These are phyloP conservation scores for Neonectria punicea DNA, from an alignment of 2,329 filamentous ascomycete species.

Conservation along the genomic window DNA sequence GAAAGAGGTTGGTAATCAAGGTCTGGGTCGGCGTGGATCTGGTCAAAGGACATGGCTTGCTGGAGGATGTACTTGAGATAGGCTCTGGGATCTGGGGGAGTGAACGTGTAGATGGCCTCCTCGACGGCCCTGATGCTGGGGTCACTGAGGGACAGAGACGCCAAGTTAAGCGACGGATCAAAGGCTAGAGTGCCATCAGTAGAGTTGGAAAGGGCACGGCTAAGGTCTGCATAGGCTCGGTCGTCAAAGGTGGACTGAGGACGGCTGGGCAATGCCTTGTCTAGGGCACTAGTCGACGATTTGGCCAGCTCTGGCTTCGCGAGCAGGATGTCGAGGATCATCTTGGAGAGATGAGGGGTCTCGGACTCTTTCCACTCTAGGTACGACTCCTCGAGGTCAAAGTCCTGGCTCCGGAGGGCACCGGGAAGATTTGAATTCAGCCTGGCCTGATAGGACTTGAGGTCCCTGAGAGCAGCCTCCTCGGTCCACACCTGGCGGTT, in stretches of 20 bases:
- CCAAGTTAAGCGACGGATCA: conserved; percentile 76
- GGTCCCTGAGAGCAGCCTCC: conserved; percentile 86
- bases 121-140: conserved; percentile 64
- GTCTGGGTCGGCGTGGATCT: conserved; percentile 64
- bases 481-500: conserved; percentile 88
- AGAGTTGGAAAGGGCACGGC: conserved; percentile 61
- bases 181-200: conserved; percentile 56
- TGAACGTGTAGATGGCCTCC: conserved; percentile 84
- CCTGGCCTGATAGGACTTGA: conserved; percentile 93
- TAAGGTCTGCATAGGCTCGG: conserved; percentile 63
- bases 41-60: conserved; percentile 76
- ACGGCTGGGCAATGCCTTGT: conserved; percentile 66
- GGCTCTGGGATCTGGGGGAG: conserved; percentile 82
- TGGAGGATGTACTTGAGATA: conserved; percentile 87
- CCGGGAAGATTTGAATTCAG: conserved; percentile 82
- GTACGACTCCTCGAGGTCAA: conserved; percentile 89
- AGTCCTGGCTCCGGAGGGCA: conserved; percentile 85
- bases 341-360: conserved; percentile 84
- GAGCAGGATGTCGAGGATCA: conserved; percentile 91
- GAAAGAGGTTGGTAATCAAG: conserved; percentile 69
- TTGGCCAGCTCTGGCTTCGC: conserved; percentile 88
- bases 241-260: conserved; percentile 61
- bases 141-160: conserved; percentile 71
- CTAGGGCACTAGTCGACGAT: conserved; percentile 69
- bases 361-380: conserved; percentile 93